These are phyloP conservation scores for Stevia rebaudiana DNA, from an alignment of 140 eudicot genomes.

Conservation along the genomic window DNA sequence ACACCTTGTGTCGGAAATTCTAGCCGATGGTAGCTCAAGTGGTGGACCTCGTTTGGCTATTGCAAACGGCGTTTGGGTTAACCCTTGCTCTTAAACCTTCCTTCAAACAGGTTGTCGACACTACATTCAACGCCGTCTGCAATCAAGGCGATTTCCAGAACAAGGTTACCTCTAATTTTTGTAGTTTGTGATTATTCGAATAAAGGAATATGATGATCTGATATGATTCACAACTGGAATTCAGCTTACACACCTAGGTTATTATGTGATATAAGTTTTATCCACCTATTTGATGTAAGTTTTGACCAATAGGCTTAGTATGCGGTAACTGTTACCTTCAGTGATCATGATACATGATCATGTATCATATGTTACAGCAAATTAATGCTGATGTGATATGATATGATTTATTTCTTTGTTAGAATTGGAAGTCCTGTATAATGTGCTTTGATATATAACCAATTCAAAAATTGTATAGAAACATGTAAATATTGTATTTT, in stretches of 20 bases:
- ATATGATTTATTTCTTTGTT: too few species aligned
- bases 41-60: conserved; percentile 63
- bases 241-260: neutral
- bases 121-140: conserved; percentile 41
- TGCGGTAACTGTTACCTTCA: too few species aligned
- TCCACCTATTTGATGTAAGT: too few species aligned
- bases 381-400: too few species aligned
- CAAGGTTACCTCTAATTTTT: conserved; percentile 35
- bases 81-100: conserved; percentile 38
- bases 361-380: too few species aligned
- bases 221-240: neutral
- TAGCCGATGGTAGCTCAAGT: conserved; percentile 43
- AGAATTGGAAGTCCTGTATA: too few species aligned
- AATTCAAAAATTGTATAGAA: too few species aligned
- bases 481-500: too few species aligned
- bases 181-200: neutral
- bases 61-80: conserved; percentile 62
- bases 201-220: neutral
- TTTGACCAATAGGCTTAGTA: too few species aligned
- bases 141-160: conserved; percentile 52
- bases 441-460: too few species aligned
- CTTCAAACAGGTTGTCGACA: conserved; percentile 43
- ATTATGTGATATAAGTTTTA: neutral
- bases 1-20: conserved; percentile 40
- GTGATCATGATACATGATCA: too few species aligned